A percentile compares a stretch with the other conserved stretches of the same genome.
Conservation (phyloP, 495 filamentous ascomycete genomes). For the Trichoderma parareesei region DNA sequence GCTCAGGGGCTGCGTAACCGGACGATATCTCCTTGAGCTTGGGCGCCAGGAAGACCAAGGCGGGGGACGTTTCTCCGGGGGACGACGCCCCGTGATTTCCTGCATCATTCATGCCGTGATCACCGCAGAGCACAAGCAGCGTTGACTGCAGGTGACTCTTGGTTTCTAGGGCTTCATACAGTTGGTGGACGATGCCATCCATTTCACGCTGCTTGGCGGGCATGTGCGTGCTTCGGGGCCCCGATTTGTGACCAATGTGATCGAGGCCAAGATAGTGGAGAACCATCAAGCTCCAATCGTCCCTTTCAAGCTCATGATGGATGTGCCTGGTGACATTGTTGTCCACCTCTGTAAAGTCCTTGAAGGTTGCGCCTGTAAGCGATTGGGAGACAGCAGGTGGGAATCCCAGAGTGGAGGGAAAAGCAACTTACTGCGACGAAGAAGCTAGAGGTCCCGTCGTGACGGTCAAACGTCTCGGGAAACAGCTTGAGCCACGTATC, state of each 20-base stretch:
- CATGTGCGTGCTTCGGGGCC: conserved; percentile 88
- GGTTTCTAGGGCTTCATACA: conserved; percentile 67
- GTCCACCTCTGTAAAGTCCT: conserved; percentile 98
- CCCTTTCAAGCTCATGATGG: conserved; percentile 57
- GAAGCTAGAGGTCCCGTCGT: conserved; percentile 93
- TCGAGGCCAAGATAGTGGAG: conserved; percentile 95
- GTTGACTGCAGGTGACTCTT: conserved; percentile 64
- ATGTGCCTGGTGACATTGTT: conserved; percentile 94
- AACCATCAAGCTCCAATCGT: conserved; percentile 90
- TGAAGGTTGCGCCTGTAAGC: conserved; percentile 37
- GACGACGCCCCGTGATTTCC: conserved; percentile 95
- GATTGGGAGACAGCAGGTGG: conserved; percentile 96
- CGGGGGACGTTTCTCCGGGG: conserved; percentile 86
- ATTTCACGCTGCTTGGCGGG: conserved; percentile 88
- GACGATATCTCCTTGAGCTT: conserved; percentile 55
- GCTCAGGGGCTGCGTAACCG: conserved; percentile 36
- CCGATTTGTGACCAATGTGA: conserved; percentile 95
- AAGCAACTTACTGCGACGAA: conserved; percentile 82
- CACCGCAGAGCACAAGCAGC: conserved; percentile 78
- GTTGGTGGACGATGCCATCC: conserved; percentile 69
- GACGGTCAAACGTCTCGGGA: conserved; percentile 72
- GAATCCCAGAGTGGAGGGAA: conserved; percentile 43
- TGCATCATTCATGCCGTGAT: conserved; percentile 98
- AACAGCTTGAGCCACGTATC: conserved; percentile 99
- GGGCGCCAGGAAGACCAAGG: conserved; percentile 85